phyloP scores from a whole-genome alignment of 306 rosid species.

The Geum urbanum region DNA sequence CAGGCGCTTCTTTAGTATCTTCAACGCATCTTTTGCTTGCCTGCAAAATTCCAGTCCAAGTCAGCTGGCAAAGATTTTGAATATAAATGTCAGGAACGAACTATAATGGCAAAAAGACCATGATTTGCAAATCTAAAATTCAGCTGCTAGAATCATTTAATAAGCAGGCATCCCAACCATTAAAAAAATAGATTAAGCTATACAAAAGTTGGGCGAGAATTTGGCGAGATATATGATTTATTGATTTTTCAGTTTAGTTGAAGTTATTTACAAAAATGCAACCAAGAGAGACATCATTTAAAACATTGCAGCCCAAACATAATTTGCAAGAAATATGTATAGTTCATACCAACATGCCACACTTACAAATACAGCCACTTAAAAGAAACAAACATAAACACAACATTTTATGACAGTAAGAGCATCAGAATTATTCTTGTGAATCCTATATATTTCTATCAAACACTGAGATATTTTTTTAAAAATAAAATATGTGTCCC shows the following conservation, averaged over 20 bases:
- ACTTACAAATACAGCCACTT: neutral
- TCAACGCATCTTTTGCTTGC: slow-evolving; percentile 95
- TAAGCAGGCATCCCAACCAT: neutral
- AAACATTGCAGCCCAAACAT: neutral
- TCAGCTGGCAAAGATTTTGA: slow-evolving; percentile 17
- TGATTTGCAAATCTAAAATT: neutral
- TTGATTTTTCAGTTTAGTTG: neutral
- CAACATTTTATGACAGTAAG: too few species aligned
- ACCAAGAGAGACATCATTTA: neutral
- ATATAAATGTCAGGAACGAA: slow-evolving; percentile 5
- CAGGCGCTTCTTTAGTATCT: slow-evolving; percentile 83
- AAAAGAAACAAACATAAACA: neutral
- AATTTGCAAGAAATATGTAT: too few species aligned
- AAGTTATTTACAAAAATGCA: neutral
- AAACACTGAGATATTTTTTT: too few species aligned
- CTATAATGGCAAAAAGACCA: slow-evolving; percentile 8
- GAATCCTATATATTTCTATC: too few species aligned
- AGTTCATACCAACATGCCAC: too few species aligned
- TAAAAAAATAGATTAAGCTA: neutral
- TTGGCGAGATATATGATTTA: neutral
- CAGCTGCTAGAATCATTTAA: neutral
- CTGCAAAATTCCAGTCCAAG: slow-evolving; percentile 46
- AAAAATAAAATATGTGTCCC: too few species aligned
- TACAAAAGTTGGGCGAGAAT: neutral
- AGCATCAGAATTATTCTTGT: too few species aligned